phyloP scores from a whole-genome alignment of 1,284 basidiomycete genomes.

The Ganoderma meredithae region DNA sequence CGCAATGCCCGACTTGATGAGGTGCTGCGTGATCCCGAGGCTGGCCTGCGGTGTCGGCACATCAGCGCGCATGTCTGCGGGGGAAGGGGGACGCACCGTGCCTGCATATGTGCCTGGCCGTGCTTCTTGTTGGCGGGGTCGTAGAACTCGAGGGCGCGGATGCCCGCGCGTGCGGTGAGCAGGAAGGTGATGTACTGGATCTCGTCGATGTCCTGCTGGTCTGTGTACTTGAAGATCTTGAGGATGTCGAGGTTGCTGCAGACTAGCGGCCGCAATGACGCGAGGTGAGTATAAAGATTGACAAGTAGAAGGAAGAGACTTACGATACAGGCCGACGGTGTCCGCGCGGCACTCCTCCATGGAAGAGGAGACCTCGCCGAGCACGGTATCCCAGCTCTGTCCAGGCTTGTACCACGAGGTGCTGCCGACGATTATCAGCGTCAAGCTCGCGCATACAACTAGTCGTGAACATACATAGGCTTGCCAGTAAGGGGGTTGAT shows the following conservation, averaged over 20 bases:
- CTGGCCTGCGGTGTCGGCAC: conserved; percentile 44
- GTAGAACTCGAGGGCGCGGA: conserved; percentile 83
- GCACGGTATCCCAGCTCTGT: conserved; percentile 79
- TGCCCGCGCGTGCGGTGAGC: conserved; percentile 83
- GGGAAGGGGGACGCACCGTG: conserved; percentile 55
- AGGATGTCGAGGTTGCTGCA: conserved; percentile 76
- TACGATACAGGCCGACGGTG: conserved; percentile 79
- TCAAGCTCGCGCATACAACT: neutral
- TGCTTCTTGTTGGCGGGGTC: conserved; percentile 83
- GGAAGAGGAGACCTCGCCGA: conserved; percentile 86
- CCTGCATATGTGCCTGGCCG: conserved; percentile 94
- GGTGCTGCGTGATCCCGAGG: conserved; percentile 81
- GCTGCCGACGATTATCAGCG: conserved; percentile 42
- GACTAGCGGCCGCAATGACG: conserved; percentile 49
- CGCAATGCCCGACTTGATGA: conserved; percentile 77
- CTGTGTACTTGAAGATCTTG: conserved; percentile 79
- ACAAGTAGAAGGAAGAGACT: conserved; percentile 37
- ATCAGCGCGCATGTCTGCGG: conserved; percentile 10
- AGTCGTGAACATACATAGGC: conserved; percentile 57
- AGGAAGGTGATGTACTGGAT: conserved; percentile 85
- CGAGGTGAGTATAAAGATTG: neutral
- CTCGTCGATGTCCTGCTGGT: conserved; percentile 74
- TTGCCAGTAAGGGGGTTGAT: conserved; percentile 83
- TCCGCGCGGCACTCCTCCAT: conserved; percentile 91
- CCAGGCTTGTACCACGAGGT: conserved; percentile 86